Evolutionary conservation across 2,329 filamentous ascomycete genomes (phyloP).

Genomic region (Aspergillus fumigatus): DNA sequence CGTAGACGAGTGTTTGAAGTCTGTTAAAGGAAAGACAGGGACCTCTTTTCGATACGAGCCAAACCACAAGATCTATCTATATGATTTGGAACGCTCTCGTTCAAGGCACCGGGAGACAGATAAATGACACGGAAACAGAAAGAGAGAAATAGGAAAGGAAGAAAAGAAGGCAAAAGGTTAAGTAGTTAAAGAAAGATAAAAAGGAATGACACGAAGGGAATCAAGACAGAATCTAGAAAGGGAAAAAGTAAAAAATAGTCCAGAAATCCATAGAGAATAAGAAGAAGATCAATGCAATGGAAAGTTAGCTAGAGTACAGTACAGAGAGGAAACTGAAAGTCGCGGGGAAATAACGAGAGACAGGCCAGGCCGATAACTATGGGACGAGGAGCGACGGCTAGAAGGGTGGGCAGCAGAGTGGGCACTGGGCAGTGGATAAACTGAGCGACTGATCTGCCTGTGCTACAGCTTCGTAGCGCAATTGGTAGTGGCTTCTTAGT

Average conservation of each 20-base stretch:
- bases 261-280: slow-evolving; percentile 25
- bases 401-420: slow-evolving; percentile 18
- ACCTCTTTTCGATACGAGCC: slow-evolving; percentile 23
- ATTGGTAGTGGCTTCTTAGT: slow-evolving; percentile 24
- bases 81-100: slow-evolving; percentile 14
- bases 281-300: slow-evolving; percentile 23
- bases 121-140: not conserved
- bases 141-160: slow-evolving; percentile 5
- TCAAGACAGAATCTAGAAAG: slow-evolving; percentile 14
- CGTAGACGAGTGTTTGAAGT: not conserved
- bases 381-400: slow-evolving; percentile 14
- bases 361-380: slow-evolving; percentile 20
- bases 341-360: slow-evolving; percentile 31
- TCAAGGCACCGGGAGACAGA: slow-evolving; percentile 22
- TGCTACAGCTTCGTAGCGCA: slow-evolving; percentile 29
- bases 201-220: slow-evolving; percentile 19
- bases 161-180: slow-evolving; percentile 15
- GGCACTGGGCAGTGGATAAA: slow-evolving; percentile 29
- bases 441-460: slow-evolving; percentile 32
- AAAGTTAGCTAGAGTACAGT: not conserved
- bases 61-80: slow-evolving; percentile 10
- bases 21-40: slow-evolving; percentile 33
- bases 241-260: slow-evolving; percentile 22
- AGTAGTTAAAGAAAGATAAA: slow-evolving; percentile 18
- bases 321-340: slow-evolving; percentile 19